Evolutionary conservation across 208 protist genomes (phyloP).

Genomic region (Acanthamoeba rhysodes): DNA sequence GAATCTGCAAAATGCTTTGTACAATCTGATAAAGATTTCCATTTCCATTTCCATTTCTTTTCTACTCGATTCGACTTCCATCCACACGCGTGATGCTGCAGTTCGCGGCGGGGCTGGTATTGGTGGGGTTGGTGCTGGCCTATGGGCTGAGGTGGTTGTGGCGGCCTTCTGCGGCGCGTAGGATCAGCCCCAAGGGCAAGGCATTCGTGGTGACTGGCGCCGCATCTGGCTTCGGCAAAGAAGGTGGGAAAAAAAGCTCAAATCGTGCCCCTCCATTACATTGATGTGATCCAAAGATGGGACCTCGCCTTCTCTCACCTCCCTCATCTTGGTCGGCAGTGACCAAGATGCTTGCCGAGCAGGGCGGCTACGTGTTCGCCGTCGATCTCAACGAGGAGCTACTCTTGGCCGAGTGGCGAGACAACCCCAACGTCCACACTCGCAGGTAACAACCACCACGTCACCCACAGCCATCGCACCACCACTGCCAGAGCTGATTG

Average conservation of each 20-base stretch:
- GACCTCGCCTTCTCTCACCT: background rate
- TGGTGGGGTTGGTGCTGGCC: slow-evolving; percentile 14
- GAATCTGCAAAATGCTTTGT: background rate
- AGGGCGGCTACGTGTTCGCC: slow-evolving; percentile 28
- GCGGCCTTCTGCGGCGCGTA: background rate
- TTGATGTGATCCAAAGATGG: background rate
- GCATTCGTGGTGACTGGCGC: slow-evolving; percentile 29
- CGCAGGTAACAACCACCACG: background rate
- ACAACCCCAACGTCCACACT: background rate
- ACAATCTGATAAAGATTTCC: too few species aligned
- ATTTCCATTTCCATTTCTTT: background rate
- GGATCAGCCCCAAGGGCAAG: slow-evolving; percentile 27
- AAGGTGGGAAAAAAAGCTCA: background rate
- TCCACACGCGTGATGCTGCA: slow-evolving; percentile 50
- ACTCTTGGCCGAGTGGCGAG: background rate
- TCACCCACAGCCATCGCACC: too few species aligned
- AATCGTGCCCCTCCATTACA: background rate
- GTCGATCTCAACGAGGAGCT: slow-evolving; percentile 19
- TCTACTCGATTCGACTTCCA: background rate
- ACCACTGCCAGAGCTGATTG: background rate
- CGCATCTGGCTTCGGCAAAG: slow-evolving; percentile 60
- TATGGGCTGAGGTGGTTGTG: slow-evolving; percentile 34
- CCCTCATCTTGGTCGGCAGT: background rate
- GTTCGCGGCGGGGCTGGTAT: background rate
- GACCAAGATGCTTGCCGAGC: background rate